Evolutionary conservation across 228 moss, liverwort and hornwort genomes (phyloP).

Genomic region (Sphagnum fallax): DNA sequence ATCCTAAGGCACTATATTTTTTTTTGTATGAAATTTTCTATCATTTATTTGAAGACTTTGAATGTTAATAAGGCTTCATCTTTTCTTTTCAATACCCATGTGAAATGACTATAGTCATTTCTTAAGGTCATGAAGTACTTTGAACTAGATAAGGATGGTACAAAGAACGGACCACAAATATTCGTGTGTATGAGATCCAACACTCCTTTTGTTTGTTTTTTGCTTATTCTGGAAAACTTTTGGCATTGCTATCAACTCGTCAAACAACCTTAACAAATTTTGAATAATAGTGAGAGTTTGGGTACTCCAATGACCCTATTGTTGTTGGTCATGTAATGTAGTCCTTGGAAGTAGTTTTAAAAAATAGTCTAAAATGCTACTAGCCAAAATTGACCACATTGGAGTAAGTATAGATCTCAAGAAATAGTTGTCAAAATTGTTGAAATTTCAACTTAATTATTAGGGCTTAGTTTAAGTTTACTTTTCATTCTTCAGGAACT

Average conservation of each 20-base stretch:
- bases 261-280: neutral
- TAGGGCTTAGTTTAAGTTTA: neutral
- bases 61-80: neutral
- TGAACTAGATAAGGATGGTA: neutral
- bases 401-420: too few species aligned
- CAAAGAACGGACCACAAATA: neutral
- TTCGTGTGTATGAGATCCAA: neutral
- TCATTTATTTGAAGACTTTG: neutral
- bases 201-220: neutral
- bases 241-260: neutral
- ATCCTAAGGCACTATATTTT: slow-evolving; percentile 1
- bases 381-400: too few species aligned
- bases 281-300: neutral
- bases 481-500: neutral
- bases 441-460: neutral
- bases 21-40: neutral
- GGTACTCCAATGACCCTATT: neutral
- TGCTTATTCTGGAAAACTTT: neutral
- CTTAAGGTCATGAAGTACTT: neutral
- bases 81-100: neutral
- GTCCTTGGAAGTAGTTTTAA: neutral
- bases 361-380: neutral
- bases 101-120: neutral
- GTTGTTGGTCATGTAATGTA: neutral
- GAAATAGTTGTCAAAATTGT: neutral